These are phyloP conservation scores for Corchorus olitorius DNA, from an alignment of 345 rosid species.

Conservation along the genomic window DNA sequence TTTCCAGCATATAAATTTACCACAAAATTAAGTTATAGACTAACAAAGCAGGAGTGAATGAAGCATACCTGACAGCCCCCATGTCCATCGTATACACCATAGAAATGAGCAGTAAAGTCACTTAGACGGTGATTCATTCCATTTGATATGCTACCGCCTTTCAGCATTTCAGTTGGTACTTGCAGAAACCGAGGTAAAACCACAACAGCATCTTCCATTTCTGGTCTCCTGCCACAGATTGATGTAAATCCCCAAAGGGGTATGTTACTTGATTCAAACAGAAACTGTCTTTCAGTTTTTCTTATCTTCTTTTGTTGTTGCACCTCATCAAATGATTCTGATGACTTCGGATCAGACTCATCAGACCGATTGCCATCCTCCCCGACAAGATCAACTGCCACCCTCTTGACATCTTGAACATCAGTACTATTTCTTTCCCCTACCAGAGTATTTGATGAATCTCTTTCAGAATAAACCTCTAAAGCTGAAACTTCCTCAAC, in stretches of 20 bases:
- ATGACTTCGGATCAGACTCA: slow-evolving; percentile 31
- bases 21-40: not conserved
- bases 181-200: slow-evolving; percentile 53
- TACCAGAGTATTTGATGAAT: slow-evolving; percentile 16
- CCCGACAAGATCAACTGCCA: slow-evolving; percentile 16
- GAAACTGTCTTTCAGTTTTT: slow-evolving; percentile 40
- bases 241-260: slow-evolving; percentile 69
- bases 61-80: slow-evolving; percentile 72
- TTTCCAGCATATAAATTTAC: not conserved
- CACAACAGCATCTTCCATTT: slow-evolving; percentile 80
- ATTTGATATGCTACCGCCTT: slow-evolving; percentile 22
- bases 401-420: slow-evolving; percentile 22
- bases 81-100: slow-evolving; percentile 82
- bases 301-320: slow-evolving; percentile 35
- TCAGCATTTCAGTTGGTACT: slow-evolving; percentile 36
- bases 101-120: slow-evolving; percentile 51
- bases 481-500: slow-evolving; percentile 23
- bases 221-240: slow-evolving; percentile 66
- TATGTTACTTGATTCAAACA: slow-evolving; percentile 29
- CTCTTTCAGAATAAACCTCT: slow-evolving; percentile 27
- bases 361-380: slow-evolving; percentile 27
- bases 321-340: slow-evolving; percentile 21
- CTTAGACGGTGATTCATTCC: slow-evolving; percentile 32
- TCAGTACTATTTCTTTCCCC: slow-evolving; percentile 10
- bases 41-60: not conserved